Conservation (phyloP, 805 yeast genomes). For the Ogataea pignaliae region DNA sequence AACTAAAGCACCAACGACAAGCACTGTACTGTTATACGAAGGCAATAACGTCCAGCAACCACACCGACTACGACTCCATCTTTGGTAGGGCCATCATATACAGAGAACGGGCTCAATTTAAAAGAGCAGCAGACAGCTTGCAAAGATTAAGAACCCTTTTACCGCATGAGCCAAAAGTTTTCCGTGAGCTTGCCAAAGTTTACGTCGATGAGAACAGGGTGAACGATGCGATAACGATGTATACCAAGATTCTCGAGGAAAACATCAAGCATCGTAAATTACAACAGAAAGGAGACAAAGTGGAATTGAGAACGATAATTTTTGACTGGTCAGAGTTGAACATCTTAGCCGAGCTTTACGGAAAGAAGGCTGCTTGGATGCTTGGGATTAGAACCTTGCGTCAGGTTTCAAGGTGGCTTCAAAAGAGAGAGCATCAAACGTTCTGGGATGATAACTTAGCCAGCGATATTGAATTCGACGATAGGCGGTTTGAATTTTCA, state of each 20-base stretch:
- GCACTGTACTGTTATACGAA: slow-evolving; percentile 75
- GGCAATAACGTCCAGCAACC: slow-evolving; percentile 44
- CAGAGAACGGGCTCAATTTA: slow-evolving; percentile 58
- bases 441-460: slow-evolving; percentile 58
- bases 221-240: slow-evolving; percentile 71
- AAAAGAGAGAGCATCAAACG: slow-evolving; percentile 54
- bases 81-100: slow-evolving; percentile 65
- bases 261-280: slow-evolving; percentile 43
- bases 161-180: slow-evolving; percentile 57
- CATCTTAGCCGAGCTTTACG: slow-evolving; percentile 73
- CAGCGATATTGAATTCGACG: slow-evolving; percentile 83
- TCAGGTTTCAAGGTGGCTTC: slow-evolving; percentile 78
- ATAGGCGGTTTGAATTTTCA: slow-evolving; percentile 49
- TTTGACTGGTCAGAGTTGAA: slow-evolving; percentile 91
- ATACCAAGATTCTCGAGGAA: slow-evolving; percentile 56
- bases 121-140: slow-evolving; percentile 72
- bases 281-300: slow-evolving; percentile 17
- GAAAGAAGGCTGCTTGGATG: slow-evolving; percentile 59
- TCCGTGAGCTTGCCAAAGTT: slow-evolving; percentile 57
- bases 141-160: slow-evolving; percentile 50
- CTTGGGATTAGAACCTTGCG: slow-evolving; percentile 64
- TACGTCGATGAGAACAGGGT: slow-evolving; percentile 52
- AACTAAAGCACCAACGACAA: slow-evolving; percentile 65
- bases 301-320: slow-evolving; percentile 34
- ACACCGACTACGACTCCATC: slow-evolving; percentile 50